Evolutionary conservation across 2,329 filamentous ascomycete species (phyloP).

Genomic region (Achaetomium macrosporum): DNA sequence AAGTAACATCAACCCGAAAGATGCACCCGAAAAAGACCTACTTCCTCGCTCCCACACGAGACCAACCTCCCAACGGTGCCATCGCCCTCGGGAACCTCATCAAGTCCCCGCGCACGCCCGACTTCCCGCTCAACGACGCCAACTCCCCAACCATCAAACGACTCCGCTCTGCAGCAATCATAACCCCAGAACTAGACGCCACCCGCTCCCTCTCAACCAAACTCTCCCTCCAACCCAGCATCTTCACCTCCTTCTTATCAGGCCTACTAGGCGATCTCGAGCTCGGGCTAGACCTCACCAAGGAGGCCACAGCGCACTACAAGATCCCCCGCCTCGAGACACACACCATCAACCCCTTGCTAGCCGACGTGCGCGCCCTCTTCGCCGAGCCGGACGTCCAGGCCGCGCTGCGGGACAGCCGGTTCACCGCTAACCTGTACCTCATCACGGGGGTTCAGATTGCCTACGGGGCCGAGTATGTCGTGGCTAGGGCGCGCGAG

Average conservation of each 20-base stretch:
- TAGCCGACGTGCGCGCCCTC: too few species aligned
- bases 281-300: too few species aligned
- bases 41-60: neutral
- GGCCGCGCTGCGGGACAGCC: neutral
- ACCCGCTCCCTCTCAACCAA: neutral
- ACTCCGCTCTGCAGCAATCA: neutral
- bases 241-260: neutral
- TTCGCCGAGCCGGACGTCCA: neutral
- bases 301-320: too few species aligned
- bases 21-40: neutral
- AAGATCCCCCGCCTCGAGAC: too few species aligned
- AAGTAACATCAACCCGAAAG: too few species aligned
- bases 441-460: neutral
- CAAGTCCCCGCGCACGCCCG: neutral
- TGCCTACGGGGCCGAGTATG: neutral
- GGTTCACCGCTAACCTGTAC: neutral
- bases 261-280: neutral
- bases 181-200: neutral
- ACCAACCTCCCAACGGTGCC: neutral
- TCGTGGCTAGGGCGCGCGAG: neutral
- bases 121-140: constrained; percentile 1
- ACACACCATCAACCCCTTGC: too few species aligned
- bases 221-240: neutral
- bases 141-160: neutral
- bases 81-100: neutral